Percentiles rank a stretch among this genome's conserved stretches.
These are phyloP conservation scores for Daedaleopsis nitida DNA, from an alignment of 768 basidiomycete genomes.

Conservation along the genomic window DNA sequence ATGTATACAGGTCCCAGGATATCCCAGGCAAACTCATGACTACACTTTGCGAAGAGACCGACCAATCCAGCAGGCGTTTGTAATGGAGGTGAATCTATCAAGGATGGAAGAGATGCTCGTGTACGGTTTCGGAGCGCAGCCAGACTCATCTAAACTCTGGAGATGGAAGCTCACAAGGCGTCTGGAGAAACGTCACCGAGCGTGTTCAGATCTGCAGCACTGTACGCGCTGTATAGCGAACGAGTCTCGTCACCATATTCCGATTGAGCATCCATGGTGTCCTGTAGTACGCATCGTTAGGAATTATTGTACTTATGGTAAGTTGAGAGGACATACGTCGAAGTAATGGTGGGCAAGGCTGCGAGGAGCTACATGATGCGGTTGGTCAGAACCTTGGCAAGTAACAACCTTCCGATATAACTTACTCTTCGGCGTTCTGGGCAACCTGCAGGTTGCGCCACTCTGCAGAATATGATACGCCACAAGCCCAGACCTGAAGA, in stretches of 20 bases:
- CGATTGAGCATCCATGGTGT: conserved; percentile 71
- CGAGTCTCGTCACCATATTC: conserved; percentile 74
- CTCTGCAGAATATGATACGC: conserved; percentile 92
- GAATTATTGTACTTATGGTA: conserved; percentile 2
- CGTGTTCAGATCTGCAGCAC: conserved; percentile 54
- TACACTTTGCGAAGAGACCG: too few relatives aligned
- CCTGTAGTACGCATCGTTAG: conserved; percentile 41
- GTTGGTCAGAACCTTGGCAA: conserved; percentile 3
- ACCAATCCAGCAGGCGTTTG: too few relatives aligned
- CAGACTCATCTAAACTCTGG: neutral
- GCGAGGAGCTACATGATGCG: conserved; percentile 65
- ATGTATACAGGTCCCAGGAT: too few relatives aligned
- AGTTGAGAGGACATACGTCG: conserved; percentile 60
- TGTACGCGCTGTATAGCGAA: conserved; percentile 63
- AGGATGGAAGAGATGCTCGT: neutral
- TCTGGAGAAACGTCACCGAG: conserved; percentile 74
- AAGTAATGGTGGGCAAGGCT: conserved; percentile 91
- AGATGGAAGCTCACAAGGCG: conserved; percentile 36
- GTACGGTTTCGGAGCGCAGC: neutral
- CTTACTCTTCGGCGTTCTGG: conserved; percentile 90
- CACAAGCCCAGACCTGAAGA: conserved; percentile 78
- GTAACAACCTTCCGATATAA: neutral
- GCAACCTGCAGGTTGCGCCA: conserved; percentile 84
- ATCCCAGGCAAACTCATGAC: too few relatives aligned
- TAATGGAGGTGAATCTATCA: too few relatives aligned